Base-by-base conservation (phyloP, 2,329 filamentous ascomycete genomes). In the Bipolaris bicolor region DNA sequence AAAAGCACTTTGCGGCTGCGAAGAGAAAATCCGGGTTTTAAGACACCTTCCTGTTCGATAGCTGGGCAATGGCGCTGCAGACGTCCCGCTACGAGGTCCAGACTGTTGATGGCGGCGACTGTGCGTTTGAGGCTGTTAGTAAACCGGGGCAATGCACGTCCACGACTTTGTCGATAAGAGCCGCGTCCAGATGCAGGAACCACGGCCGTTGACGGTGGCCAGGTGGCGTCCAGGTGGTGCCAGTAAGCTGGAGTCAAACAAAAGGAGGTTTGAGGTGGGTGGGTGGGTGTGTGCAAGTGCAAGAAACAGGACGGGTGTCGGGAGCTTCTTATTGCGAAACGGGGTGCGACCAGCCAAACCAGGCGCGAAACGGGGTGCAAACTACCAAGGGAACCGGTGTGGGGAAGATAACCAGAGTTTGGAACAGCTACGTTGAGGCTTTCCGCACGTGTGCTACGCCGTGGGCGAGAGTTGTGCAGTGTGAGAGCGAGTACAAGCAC, bases 31-130 rank as follows among this genome's bases (percentile, higher is more conserved):
- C 20, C 45, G 20, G 15, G 22, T 55, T 49, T 44, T 3, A 26
- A 58, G n/a, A 53, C 52, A 56, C 62, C 62, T 64, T 64, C 62
- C 60, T 41, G 57, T 59, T 63, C 56, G 45, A 63, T 50, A 49
- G 50, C 56, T 44, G 52, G 34, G 41, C 44, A 22, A 34, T 48
- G 39, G 48, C 51, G 62, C 60, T 57, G 57, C 61, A 41, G 34
- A 18, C 16, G 49, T 26, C 24, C 37, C 20, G 46, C 45, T 37
- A 13, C 29, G 49, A 54, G 49, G 58, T 62, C 62, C 60, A 63
- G 60, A 62, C 55, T 64, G 46, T 36, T 45, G 49, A 39, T 44
- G 29, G 33, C 48, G 39, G 44, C 46, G 49, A 41, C 49, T 56
- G 36, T 31, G 37, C 5, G 22, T 37, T 55, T 15, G 46, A 37